Percentiles rank a stretch among this genome's conserved stretches.
Conservation (phyloP, 106 monocot genomes). For the Platanthera zijinensis region DNA sequence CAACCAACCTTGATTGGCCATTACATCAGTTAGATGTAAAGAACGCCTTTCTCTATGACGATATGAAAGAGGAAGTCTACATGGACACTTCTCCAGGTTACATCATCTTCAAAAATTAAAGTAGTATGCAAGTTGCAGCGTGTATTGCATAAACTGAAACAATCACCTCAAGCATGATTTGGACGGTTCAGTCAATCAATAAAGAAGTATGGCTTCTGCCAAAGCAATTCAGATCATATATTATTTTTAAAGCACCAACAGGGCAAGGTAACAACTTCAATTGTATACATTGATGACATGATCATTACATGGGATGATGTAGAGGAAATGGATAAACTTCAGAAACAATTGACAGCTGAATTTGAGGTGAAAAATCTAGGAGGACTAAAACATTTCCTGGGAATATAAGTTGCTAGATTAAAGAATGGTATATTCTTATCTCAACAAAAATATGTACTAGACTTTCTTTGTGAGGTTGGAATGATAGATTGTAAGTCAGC, state of each 20-base stretch:
- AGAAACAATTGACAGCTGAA: neutral
- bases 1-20: too few relatives aligned
- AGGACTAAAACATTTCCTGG: neutral
- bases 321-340: too few relatives aligned
- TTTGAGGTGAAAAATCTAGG: neutral
- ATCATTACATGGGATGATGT: neutral
- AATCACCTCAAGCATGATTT: neutral
- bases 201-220: neutral
- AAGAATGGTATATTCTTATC: neutral
- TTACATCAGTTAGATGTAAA: too few relatives aligned
- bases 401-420: neutral
- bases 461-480: neutral
- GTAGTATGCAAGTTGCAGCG: neutral
- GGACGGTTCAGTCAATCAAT: neutral
- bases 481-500: neutral
- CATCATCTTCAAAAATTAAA: neutral
- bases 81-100: neutral
- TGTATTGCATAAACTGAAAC: neutral
- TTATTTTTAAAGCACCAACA: neutral
- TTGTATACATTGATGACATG: neutral
- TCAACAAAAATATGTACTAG: neutral
- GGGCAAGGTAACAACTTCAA: neutral
- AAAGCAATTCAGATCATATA: slow-evolving; percentile 1
- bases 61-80: neutral
- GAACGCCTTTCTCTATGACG: neutral